Conservation (phyloP, 805 yeast genomes). For the Priceomyces haplophilus region DNA sequence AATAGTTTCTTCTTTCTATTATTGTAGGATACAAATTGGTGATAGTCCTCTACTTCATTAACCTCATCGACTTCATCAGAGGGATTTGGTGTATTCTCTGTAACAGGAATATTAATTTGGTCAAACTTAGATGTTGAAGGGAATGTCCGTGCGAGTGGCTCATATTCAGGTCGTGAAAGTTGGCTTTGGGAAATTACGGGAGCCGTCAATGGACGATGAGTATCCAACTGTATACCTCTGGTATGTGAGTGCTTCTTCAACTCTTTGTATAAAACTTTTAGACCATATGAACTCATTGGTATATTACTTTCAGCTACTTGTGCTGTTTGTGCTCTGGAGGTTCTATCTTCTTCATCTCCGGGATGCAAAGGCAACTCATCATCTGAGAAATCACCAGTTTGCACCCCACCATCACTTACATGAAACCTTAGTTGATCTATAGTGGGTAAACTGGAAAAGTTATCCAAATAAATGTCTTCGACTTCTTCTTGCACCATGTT, state of each 20-base stretch:
- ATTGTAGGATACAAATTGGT: not conserved
- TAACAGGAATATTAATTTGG: not conserved
- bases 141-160: not conserved
- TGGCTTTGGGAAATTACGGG: slow-evolving; percentile 4
- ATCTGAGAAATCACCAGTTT: not conserved
- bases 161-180: not conserved
- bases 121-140: not conserved
- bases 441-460: slow-evolving; percentile 22
- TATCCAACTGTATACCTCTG: slow-evolving; percentile 11
- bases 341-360: not conserved
- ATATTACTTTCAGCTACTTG: not conserved
- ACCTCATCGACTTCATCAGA: not conserved
- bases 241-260: slow-evolving; percentile 25
- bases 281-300: slow-evolving; percentile 29
- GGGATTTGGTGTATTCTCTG: not conserved
- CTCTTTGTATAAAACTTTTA: slow-evolving; percentile 30
- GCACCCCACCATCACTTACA: slow-evolving; percentile 1
- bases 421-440: slow-evolving; percentile 21
- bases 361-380: not conserved
- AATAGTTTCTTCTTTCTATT: not conserved
- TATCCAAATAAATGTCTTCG: slow-evolving; percentile 21
- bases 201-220: slow-evolving; percentile 12
- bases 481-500: slow-evolving; percentile 5
- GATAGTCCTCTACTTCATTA: not conserved
- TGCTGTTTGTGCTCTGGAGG: not conserved